Conservation (phyloP, 208 protist species). For the Trypanosoma melophagium region DNA sequence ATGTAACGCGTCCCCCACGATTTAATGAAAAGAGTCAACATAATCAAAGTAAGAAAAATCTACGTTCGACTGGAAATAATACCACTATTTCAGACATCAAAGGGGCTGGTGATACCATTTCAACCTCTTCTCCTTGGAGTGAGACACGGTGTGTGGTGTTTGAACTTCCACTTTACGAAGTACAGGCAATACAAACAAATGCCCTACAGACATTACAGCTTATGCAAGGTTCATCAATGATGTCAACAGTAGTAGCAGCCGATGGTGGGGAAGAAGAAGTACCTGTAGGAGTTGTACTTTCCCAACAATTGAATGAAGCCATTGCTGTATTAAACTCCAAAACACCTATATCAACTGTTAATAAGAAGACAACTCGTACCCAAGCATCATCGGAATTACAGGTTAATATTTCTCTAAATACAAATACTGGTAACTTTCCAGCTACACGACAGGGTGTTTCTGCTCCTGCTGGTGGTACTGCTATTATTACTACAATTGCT, state of each 20-base stretch:
- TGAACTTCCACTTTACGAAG: slow-evolving; percentile 34
- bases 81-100: not conserved
- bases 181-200: slow-evolving; percentile 30
- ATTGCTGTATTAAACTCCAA: slow-evolving; percentile 16
- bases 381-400: not conserved
- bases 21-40: slow-evolving; percentile 20
- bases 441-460: not conserved
- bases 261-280: slow-evolving; percentile 12
- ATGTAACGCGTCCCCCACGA: slow-evolving; percentile 30
- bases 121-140: slow-evolving; percentile 4
- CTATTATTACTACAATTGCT: not conserved
- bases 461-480: not conserved
- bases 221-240: slow-evolving; percentile 20
- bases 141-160: slow-evolving; percentile 30
- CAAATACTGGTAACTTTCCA: not conserved
- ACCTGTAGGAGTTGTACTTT: slow-evolving; percentile 6
- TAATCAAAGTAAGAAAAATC: slow-evolving; percentile 6
- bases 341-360: not conserved
- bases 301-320: slow-evolving; percentile 21
- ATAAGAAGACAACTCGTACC: slow-evolving; percentile 8
- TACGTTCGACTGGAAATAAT: slow-evolving; percentile 4
- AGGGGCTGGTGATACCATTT: not conserved
- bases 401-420: not conserved
- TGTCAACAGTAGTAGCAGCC: not conserved
- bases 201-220: slow-evolving; percentile 31